Base-by-base conservation (phyloP, 2,329 filamentous ascomycete species). In the Alternaria arbusti region DNA sequence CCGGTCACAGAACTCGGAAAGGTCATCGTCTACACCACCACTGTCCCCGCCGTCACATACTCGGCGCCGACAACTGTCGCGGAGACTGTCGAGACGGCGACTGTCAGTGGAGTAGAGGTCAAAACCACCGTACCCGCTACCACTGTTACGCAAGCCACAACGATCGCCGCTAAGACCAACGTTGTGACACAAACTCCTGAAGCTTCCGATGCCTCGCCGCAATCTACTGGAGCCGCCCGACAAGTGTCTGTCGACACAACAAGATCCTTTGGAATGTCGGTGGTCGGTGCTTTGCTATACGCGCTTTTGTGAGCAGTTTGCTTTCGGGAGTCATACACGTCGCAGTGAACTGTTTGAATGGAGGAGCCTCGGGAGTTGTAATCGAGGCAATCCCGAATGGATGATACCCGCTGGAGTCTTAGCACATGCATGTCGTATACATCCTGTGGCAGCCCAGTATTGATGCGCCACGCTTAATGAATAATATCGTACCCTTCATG, bases 1-100 rank as follows among this genome's bases (percentile, higher is more conserved):
- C 84, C 84, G 0, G 78, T 78, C 0, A 81, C 78, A 9, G 80
- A 78, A 47, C 71, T 86, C 10, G 84, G 82, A 15, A 78, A 75
- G 11, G 59, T 79, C 10, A 65, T 80, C 5, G 78, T 79, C 0
- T 70, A 76, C 28, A 82, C 75, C 2, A 79, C 77, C 6, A 76
- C 73, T 0, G 68, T 78, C 32, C 64, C 71, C 6, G 71, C 71
- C 25, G 72, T 70, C 1, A 76, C 73, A 1, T 70, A 74, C 47
- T 70, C 73, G 3, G 71, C 59, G 10, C 69, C 70, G 6, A 77
- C 69, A 10, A 69, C 66, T n/a, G 43, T 72, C 15, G 61, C 73
- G 6, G 66, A 67, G 5, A 70, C 69, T 6, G 65, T 74, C 1
- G 56, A 66, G 30, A 63, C 65, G 2, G 69, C 63, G 17, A 73